Conservation (phyloP, 306 rosid species). For the Abrus precatorius region DNA sequence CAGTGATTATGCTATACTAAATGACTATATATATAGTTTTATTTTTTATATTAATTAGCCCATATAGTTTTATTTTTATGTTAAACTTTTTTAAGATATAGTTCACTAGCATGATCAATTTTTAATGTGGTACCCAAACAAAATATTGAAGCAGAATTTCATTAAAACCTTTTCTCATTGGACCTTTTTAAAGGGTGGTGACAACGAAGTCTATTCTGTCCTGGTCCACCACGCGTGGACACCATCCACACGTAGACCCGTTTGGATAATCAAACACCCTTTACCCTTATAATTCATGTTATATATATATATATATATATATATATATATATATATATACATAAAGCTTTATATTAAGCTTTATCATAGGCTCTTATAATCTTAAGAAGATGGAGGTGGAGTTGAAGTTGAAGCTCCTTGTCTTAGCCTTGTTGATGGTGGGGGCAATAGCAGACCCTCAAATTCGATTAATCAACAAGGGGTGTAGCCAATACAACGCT, state of each 20-base stretch:
- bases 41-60: too few species aligned
- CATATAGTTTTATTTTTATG: too few species aligned
- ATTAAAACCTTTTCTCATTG: too few species aligned
- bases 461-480: constrained; percentile 57
- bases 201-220: constrained; percentile 13
- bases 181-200: not conserved
- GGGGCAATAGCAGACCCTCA: constrained; percentile 60
- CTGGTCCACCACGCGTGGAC: not conserved
- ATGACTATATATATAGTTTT: too few species aligned
- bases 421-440: constrained; percentile 6
- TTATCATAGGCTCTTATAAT: not conserved
- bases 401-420: not conserved
- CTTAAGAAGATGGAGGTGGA: constrained; percentile 13
- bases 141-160: too few species aligned
- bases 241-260: not conserved
- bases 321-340: not conserved
- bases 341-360: not conserved
- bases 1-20: too few species aligned
- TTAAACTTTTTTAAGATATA: too few species aligned
- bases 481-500: constrained; percentile 75
- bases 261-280: not conserved
- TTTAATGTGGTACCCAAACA: too few species aligned
- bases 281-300: not conserved
- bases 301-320: not conserved
- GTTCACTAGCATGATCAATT: too few species aligned